These are phyloP conservation scores for Cryptosporidium muris DNA, from an alignment of 169 alveolate species.

Conservation along the genomic window DNA sequence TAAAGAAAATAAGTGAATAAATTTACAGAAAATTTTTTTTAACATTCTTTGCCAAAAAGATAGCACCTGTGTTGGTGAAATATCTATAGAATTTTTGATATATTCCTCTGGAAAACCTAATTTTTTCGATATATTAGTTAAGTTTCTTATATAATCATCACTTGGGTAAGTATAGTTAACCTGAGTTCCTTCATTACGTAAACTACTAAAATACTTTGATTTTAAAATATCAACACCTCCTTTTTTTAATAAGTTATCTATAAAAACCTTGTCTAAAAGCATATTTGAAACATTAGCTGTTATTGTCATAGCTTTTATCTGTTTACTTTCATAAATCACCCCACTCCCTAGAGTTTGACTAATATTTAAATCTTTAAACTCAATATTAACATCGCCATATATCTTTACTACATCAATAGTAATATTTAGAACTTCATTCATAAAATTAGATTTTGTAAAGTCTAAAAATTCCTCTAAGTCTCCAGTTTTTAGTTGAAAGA, in stretches of 20 bases:
- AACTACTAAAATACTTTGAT: not conserved
- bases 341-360: not conserved
- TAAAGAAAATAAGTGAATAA: not conserved
- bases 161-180: conserved; percentile 36
- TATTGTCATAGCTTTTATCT: conserved; percentile 13
- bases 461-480: not conserved
- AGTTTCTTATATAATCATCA: conserved; percentile 14
- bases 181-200: conserved; percentile 1
- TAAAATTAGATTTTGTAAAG: conserved; percentile 5
- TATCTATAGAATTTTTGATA: conserved; percentile 10
- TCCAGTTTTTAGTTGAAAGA: conserved; percentile 1
- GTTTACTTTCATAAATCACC: not conserved
- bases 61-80: conserved; percentile 1
- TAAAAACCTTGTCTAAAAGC: conserved; percentile 10
- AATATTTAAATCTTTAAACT: not conserved
- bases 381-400: not conserved
- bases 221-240: not conserved
- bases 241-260: conserved; percentile 1
- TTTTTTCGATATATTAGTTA: conserved; percentile 5
- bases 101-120: conserved; percentile 30
- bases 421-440: conserved; percentile 8
- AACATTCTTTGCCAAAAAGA: not conserved
- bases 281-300: conserved; percentile 24
- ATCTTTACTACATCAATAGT: not conserved
- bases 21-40: conserved; percentile 5